These are phyloP conservation scores for Exophiala bonariae DNA, from an alignment of 2,329 filamentous ascomycete species.

Conservation along the genomic window DNA sequence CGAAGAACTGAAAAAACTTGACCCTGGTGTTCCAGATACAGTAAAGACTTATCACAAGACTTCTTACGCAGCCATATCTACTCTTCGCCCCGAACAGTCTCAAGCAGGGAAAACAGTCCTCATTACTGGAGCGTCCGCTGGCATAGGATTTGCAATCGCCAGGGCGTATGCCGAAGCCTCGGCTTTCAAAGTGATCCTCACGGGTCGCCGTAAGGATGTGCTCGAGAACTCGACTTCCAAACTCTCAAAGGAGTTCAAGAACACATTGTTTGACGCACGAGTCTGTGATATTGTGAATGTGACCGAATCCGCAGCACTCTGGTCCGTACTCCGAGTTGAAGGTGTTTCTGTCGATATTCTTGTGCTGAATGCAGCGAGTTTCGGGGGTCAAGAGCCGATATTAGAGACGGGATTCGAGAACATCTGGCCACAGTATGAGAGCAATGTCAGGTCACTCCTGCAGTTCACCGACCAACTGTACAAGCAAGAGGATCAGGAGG, in stretches of 20 bases:
- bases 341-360: constrained; percentile 1
- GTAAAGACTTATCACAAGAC: no score
- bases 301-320: not conserved
- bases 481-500: no score
- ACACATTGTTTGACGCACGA: not conserved
- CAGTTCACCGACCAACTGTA: not conserved
- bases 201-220: constrained; percentile 40
- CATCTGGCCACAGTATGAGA: constrained; percentile 5
- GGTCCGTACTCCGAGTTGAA: not conserved
- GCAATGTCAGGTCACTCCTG: constrained; percentile 6
- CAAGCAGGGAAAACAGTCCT: constrained; percentile 44
- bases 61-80: constrained; percentile 41
- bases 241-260: not conserved
- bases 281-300: not conserved
- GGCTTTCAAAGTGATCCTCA: constrained; percentile 53
- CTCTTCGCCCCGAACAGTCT: constrained; percentile 30
- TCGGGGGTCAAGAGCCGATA: not conserved
- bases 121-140: constrained; percentile 57
- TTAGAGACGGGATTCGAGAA: not conserved
- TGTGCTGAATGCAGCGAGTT: constrained; percentile 6
- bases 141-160: constrained; percentile 55
- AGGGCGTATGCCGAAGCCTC: constrained; percentile 56
- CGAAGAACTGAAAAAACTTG: no score
- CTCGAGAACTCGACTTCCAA: not conserved
- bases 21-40: no score